Base-by-base conservation (phyloP, 345 rosid genomes). In the Arabidopsis arenosa region DNA sequence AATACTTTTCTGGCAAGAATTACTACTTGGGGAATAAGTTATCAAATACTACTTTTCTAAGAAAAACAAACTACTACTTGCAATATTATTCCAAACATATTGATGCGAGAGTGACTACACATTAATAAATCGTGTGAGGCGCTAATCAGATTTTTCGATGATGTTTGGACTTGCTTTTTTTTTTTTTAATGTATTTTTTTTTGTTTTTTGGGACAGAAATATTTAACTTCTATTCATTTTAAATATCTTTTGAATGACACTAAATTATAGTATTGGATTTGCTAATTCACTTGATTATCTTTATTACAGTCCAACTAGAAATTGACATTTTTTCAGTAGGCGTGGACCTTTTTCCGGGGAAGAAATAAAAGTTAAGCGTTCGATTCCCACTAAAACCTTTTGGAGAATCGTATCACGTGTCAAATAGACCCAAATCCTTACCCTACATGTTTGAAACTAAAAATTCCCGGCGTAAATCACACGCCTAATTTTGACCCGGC, bases 11-110 rank as follows among this genome's bases (percentile, higher is more conserved):
- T 1, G 6, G 2, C 3, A 5, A 65, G 3, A 40, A 66, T 7
- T 44, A 74, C 48, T 23, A 54, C 64, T 64, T 73, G 63, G n/a
- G 17, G 17, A 54, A 23, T n/a, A n/a, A 6, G 6, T 49, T 47
- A 48, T 30, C 13, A 44, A 3, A 26, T 40, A 10, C 1, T 26
- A 43, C 52, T 33, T 23, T 44, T 33, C 9, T 0, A 7, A 47
- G 21, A 10, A 2, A 36, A 35, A 48, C 21, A 45, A 9, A 54
- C 6, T 63, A 73, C 58, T 36, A 35, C 57, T 74, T 74, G 58
- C 39, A 35, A 11, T 54, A 33, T 44, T 65, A 8, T 56, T 45
- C 30, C 58, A 35, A 33, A 43, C 30, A n/a, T 17, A n/a, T 17
- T 33, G 44, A 55, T 55, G 18, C 28, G 10, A 21, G 15, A 30